phyloP scores from a whole-genome alignment of 768 basidiomycete genomes.

The Hypholoma sublateritium region DNA sequence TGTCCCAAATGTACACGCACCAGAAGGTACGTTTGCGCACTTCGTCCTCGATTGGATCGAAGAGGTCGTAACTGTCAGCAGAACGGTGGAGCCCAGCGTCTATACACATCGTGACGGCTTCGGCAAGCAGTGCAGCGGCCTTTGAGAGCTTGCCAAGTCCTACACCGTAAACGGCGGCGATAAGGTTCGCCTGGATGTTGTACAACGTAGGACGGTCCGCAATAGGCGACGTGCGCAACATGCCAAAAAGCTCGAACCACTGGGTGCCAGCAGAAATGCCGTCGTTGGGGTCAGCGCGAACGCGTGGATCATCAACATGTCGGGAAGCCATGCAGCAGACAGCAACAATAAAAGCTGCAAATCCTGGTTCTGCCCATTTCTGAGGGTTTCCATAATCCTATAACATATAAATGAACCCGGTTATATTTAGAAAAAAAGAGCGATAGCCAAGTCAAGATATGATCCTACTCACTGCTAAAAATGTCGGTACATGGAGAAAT shows the following conservation, averaged over 20 bases:
- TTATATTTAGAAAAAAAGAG: slow-evolving; percentile 16
- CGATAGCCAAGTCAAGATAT: slow-evolving; percentile 4
- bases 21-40: slow-evolving; percentile 94
- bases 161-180: slow-evolving; percentile 92
- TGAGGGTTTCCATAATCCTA: slow-evolving; percentile 92
- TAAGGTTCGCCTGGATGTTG: slow-evolving; percentile 86
- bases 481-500: slow-evolving; percentile 89
- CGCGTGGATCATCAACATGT: slow-evolving; percentile 90
- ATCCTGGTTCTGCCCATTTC: slow-evolving; percentile 96
- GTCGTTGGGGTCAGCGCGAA: slow-evolving; percentile 78
- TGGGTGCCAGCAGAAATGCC: slow-evolving; percentile 87
- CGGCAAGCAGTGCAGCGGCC: slow-evolving; percentile 82
- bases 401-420: not conserved
- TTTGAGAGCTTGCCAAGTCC: slow-evolving; percentile 87
- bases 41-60: slow-evolving; percentile 89
- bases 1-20: slow-evolving; percentile 97
- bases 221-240: slow-evolving; percentile 84
- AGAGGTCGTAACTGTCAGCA: slow-evolving; percentile 82
- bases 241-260: slow-evolving; percentile 88
- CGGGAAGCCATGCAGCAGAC: slow-evolving; percentile 89
- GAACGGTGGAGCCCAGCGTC: slow-evolving; percentile 90
- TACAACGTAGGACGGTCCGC: slow-evolving; percentile 89
- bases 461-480: slow-evolving; percentile 59
- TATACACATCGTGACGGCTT: slow-evolving; percentile 83
- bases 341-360: slow-evolving; percentile 91